Evolutionary conservation across 192 early-diverging fungal genomes (phyloP).

Genomic region (Helicostylum pulchrum): DNA sequence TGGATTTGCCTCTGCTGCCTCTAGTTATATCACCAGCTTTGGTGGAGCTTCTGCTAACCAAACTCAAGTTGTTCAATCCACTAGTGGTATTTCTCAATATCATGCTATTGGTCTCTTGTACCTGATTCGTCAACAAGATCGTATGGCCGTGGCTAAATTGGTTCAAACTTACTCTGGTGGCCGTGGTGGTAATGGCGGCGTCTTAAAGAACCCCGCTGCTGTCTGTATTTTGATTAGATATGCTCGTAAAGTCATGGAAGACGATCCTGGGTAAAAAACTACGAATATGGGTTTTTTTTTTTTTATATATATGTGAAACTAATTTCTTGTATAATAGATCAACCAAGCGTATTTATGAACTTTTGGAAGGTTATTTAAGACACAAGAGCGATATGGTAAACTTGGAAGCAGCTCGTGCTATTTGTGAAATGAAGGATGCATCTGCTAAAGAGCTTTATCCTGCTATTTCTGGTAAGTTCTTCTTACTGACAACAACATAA

Average conservation of each 20-base stretch:
- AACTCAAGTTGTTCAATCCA: slow-evolving; percentile 52
- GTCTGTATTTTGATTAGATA: slow-evolving; percentile 92
- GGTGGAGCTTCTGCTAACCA: slow-evolving; percentile 41
- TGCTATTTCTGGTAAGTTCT: slow-evolving; percentile 74
- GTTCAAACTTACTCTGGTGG: slow-evolving; percentile 81
- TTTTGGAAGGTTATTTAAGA: slow-evolving; percentile 85
- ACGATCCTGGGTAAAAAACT: slow-evolving; percentile 55
- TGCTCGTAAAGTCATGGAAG: slow-evolving; percentile 83
- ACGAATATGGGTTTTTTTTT: not conserved
- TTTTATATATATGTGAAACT: not conserved
- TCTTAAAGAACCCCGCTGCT: slow-evolving; percentile 81
- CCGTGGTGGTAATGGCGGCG: slow-evolving; percentile 33
- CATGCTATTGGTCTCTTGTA: slow-evolving; percentile 97
- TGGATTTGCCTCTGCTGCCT: slow-evolving; percentile 40
- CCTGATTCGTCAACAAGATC: slow-evolving; percentile 92
- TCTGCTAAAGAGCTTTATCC: slow-evolving; percentile 84
- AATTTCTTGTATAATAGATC: slow-evolving; percentile 36
- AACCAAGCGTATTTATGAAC: slow-evolving; percentile 70
- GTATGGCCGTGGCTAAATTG: slow-evolving; percentile 96
- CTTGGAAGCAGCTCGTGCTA: slow-evolving; percentile 94
- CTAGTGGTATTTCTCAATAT: slow-evolving; percentile 91
- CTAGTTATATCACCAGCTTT: slow-evolving; percentile 53
- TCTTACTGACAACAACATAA: no score
- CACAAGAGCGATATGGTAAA: slow-evolving; percentile 99
- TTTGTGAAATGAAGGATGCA: slow-evolving; percentile 86